Evolutionary conservation across 2,329 filamentous ascomycete species (phyloP).

Genomic region (Penicillium palitans): DNA sequence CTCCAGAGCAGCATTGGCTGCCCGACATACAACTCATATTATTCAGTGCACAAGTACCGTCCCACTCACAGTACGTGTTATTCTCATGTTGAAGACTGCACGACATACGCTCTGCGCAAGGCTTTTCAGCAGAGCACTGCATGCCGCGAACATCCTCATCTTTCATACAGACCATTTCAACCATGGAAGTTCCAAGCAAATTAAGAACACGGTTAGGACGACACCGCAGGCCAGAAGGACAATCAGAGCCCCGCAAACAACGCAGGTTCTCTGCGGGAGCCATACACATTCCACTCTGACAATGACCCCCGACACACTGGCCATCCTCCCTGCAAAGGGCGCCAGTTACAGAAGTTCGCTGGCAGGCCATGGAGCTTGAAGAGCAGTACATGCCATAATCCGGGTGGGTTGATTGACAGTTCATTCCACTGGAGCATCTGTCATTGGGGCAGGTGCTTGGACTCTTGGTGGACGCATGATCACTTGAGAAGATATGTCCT

Average conservation of each 20-base stretch:
- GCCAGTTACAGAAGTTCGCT: background rate
- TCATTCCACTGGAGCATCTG: background rate
- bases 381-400: conserved; percentile 5
- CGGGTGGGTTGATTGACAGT: conserved; percentile 1
- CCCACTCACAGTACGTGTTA: conserved; percentile 1
- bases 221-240: background rate
- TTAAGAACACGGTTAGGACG: background rate
- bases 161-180: conserved; percentile 3
- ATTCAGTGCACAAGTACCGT: background rate
- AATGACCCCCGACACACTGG: background rate
- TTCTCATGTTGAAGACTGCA: background rate
- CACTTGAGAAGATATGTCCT: conserved; percentile 1
- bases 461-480: conserved; percentile 1
- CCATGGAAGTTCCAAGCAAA: background rate
- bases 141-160: background rate
- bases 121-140: background rate
- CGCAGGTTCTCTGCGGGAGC: background rate
- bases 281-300: background rate
- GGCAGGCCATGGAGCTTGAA: background rate
- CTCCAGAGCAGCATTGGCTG: background rate
- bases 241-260: background rate
- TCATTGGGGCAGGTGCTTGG: conserved; percentile 1
- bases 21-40: background rate
- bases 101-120: background rate
- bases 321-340: background rate